phyloP scores from a whole-genome alignment of 148 eudicot genomes.

The Chenopodium quinoa region DNA sequence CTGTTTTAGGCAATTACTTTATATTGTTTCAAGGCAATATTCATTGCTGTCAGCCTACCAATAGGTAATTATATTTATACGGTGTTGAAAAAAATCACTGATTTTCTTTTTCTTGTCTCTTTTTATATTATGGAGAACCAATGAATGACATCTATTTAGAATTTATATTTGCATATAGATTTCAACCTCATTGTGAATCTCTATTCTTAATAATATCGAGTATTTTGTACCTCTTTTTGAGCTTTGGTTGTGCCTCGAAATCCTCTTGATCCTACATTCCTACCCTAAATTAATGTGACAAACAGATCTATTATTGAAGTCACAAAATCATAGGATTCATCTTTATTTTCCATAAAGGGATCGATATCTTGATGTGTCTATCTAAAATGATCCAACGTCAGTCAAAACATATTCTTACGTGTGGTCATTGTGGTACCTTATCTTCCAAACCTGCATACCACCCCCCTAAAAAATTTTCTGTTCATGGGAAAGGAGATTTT shows the following conservation, averaged over 20 bases:
- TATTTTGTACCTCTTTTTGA: no score
- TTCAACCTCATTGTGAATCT: no score
- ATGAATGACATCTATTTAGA: no score
- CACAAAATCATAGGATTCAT: constrained; percentile 13
- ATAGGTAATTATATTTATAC: no score
- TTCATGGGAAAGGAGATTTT: constrained; percentile 1
- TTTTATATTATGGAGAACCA: background rate
- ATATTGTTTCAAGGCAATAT: no score
- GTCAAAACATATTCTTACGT: background rate
- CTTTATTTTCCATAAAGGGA: no score
- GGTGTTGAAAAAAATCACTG: background rate
- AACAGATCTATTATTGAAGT: background rate
- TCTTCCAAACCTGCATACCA: constrained; percentile 11
- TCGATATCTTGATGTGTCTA: no score
- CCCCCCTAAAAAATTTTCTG: background rate
- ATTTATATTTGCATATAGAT: no score
- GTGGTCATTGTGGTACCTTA: constrained; percentile 23
- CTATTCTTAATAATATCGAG: no score
- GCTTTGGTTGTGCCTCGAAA: no score
- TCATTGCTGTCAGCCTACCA: background rate
- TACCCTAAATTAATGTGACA: background rate
- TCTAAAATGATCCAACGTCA: no score
- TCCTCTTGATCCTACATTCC: no score
- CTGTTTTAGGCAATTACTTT: background rate
- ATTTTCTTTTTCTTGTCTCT: background rate